A percentile compares a stretch with the other conserved stretches of the same genome.
phyloP scores from a whole-genome alignment of 2,329 filamentous ascomycete genomes.

The Nemania abortiva region DNA sequence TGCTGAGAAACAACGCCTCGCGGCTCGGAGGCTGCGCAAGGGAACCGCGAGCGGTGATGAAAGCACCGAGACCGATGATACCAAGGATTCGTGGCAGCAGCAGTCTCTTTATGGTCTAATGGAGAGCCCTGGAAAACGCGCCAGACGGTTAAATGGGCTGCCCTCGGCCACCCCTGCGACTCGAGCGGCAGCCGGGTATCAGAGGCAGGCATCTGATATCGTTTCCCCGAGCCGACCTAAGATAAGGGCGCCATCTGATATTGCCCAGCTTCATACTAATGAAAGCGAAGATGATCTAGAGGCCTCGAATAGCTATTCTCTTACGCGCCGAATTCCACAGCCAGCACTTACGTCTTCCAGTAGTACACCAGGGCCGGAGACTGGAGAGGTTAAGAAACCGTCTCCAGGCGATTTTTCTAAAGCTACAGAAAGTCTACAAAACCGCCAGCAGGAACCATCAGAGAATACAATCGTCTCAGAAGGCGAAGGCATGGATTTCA shows the following conservation, averaged over 20 bases:
- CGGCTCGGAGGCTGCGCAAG: slow-evolving; percentile 44
- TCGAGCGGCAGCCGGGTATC: slow-evolving; percentile 47
- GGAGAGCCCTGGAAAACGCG: slow-evolving; percentile 56
- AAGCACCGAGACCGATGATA: slow-evolving; percentile 42
- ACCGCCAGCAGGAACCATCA: slow-evolving; percentile 12
- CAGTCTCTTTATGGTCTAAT: slow-evolving; percentile 58
- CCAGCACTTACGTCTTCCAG: background rate
- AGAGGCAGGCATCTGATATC: slow-evolving; percentile 18
- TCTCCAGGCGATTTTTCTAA: slow-evolving; percentile 1
- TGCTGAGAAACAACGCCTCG: slow-evolving; percentile 53
- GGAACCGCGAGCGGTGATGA: slow-evolving; percentile 42
- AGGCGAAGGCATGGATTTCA: slow-evolving; percentile 40
- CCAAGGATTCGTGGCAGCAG: slow-evolving; percentile 47
- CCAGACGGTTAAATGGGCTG: slow-evolving; percentile 40
- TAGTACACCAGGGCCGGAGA: background rate
- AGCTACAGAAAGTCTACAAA: background rate
- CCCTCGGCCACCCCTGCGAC: slow-evolving; percentile 38
- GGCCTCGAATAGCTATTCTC: background rate
- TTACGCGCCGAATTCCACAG: slow-evolving; percentile 7
- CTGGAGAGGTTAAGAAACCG: background rate
- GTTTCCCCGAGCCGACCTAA: slow-evolving; percentile 16
- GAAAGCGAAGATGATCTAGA: slow-evolving; percentile 10
- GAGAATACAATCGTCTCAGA: slow-evolving; percentile 34
- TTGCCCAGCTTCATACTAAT: slow-evolving; percentile 46
- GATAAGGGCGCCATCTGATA: background rate